phyloP scores from a whole-genome alignment of 2,329 filamentous ascomycete species.

The Talaromyces sp. region DNA sequence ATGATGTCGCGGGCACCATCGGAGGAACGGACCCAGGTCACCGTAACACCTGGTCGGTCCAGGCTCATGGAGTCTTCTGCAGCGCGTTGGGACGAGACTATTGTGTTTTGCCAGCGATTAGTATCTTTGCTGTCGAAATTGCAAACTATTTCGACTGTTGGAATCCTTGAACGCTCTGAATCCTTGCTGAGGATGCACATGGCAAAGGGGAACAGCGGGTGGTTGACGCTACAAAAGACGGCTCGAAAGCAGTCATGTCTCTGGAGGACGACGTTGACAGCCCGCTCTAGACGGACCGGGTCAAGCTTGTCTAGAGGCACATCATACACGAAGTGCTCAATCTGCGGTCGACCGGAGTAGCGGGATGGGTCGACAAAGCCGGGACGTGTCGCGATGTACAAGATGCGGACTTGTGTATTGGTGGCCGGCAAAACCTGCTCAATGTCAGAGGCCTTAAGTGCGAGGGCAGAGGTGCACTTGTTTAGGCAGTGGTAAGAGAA shows the following conservation, averaged over 20 bases:
- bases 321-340: neutral
- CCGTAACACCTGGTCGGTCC: neutral
- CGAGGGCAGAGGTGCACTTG: neutral
- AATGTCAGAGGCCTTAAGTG: neutral
- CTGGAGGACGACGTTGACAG: neutral
- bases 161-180: neutral
- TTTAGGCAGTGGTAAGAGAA: neutral
- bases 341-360: conserved; percentile 4
- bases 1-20: neutral
- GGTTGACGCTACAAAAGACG: neutral
- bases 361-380: neutral
- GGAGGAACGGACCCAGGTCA: neutral
- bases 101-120: neutral
- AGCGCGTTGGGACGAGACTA: neutral
- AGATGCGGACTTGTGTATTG: neutral
- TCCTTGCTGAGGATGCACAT: neutral
- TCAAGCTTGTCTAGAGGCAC: neutral
- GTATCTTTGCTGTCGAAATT: neutral
- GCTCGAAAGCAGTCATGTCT: conserved; percentile 7
- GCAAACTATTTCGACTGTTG: conserved; percentile 1
- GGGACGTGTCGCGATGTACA: neutral
- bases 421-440: conserved; percentile 3
- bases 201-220: neutral
- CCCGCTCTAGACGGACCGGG: neutral
- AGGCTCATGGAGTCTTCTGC: conserved; percentile 9